Evolutionary conservation across 73 alveolate genomes (phyloP), one percentile per base, ranked within the genome.

Genomic region (Uronychia setigera): DNA sequence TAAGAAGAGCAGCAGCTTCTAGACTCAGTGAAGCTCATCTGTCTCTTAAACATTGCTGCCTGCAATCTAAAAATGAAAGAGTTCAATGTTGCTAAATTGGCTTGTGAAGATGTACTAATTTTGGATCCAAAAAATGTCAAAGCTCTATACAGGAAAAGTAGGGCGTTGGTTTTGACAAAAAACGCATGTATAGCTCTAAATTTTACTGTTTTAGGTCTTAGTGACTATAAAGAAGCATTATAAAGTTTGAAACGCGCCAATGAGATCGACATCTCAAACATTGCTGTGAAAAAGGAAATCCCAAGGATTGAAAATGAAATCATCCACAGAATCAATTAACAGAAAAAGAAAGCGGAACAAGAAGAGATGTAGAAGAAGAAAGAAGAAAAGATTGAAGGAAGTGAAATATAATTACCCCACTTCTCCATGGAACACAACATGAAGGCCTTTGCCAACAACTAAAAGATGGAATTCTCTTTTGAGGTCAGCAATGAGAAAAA

Each of bases 91-190:
- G 84, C 95, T 74, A 35, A 79, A 57, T 76, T 82, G 74, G 92
- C 94, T 35, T 32, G 92, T 78, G 94, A 85, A 33, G 93, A 88
- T 35, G 94, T 89, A 1, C 46, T 89, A 60, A 77, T 67, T 80
- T 87, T 93, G 59, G 97, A 93, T 77, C 93, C 96, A 0, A 77
- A 86, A 33, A 93, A 87, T 57, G 91, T 87, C 30, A 90, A 90
- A 74, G 95, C 94, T 0, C 87, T 86, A 32, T 90, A 90, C 80
- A 84, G 95, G 59, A 81, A 91, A 35, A 95, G 95, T 1, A 83
- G 93, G 59, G 85, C 94, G 0, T 35, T 81, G 60, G 87, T 78
- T 60, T 80, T 80, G 25, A 29, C 32, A 31, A 80, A 31, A 35
- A 80, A 34, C 31, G 82, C 97, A 27, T 91, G 95, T 35, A 95